A percentile compares a stretch with the other conserved stretches of the same genome.
These are phyloP conservation scores for Areca catechu DNA, from an alignment of 176 grass and related monocot genomes.

Conservation along the genomic window DNA sequence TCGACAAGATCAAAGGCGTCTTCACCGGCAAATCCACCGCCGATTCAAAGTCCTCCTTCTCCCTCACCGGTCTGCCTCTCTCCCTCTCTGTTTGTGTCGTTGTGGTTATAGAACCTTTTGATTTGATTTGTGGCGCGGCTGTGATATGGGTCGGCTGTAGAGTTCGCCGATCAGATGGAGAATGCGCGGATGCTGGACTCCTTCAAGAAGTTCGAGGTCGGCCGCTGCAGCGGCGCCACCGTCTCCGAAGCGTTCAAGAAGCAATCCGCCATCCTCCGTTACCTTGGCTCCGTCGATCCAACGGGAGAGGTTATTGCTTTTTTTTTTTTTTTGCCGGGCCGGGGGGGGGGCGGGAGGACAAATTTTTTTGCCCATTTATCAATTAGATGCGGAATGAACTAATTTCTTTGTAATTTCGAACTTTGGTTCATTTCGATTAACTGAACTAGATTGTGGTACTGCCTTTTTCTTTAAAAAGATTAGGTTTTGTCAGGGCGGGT, in stretches of 20 bases:
- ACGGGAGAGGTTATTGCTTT: constrained; percentile 39
- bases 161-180: constrained; percentile 79
- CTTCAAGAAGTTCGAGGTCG: constrained; percentile 73
- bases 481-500: too few species aligned
- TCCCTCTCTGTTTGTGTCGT: neutral
- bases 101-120: neutral
- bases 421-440: too few species aligned
- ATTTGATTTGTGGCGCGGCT: neutral
- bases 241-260: constrained; percentile 51
- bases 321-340: too few species aligned
- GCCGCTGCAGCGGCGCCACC: constrained; percentile 48
- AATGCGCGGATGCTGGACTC: constrained; percentile 62
- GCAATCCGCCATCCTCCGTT: constrained; percentile 62
- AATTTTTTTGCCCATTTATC: too few species aligned
- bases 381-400: too few species aligned
- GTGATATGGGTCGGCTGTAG: constrained; percentile 17
- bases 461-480: too few species aligned
- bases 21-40: constrained; percentile 52
- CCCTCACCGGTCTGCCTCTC: constrained; percentile 41
- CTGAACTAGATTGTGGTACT: too few species aligned
- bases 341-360: too few species aligned
- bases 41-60: constrained; percentile 27
- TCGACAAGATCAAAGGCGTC: constrained; percentile 86
- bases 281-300: constrained; percentile 54
- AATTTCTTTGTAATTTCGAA: too few species aligned